Conservation (phyloP, 208 protist species). For the Tetramitus jugosus region DNA sequence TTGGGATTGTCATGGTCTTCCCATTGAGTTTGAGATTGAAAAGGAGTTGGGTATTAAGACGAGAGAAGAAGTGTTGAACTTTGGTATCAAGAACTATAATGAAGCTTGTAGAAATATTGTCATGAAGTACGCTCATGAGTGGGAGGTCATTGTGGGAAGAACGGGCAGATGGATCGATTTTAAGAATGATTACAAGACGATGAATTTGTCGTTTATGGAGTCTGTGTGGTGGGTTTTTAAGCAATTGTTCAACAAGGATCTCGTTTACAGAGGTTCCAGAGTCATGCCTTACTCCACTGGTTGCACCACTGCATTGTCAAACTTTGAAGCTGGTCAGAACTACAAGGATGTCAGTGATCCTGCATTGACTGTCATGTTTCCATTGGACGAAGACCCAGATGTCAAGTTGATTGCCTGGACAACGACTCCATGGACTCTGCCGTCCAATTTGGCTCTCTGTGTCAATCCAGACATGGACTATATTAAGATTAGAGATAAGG, state of each 20-base stretch:
- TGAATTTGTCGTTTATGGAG: conserved; percentile 98
- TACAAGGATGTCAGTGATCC: conserved; percentile 96
- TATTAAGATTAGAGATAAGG: conserved; percentile 82
- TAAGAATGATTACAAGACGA: conserved; percentile 98
- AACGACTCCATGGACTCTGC: conserved; percentile 99
- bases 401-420: conserved; percentile 96
- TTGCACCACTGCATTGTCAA: conserved; percentile 97
- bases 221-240: conserved; percentile 99
- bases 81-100: conserved; percentile 98
- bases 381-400: conserved; percentile 51
- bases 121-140: conserved; percentile 95
- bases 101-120: conserved; percentile 94
- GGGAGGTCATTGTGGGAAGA: conserved; percentile 81
- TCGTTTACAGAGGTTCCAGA: conserved; percentile 98
- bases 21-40: conserved; percentile 99
- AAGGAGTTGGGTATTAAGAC: conserved; percentile 71
- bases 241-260: conserved; percentile 89
- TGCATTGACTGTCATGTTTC: conserved; percentile 69
- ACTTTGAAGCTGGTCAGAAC: conserved; percentile 98
- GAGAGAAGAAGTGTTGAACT: conserved; percentile 83
- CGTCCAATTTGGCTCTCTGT: conserved; percentile 96
- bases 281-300: conserved; percentile 98
- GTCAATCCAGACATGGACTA: conserved; percentile 97
- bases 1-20: conserved; percentile 98
- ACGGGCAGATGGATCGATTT: conserved; percentile 22